These are phyloP conservation scores for Plasmodium ovale DNA, from an alignment of 169 alveolate genomes.

Conservation along the genomic window DNA sequence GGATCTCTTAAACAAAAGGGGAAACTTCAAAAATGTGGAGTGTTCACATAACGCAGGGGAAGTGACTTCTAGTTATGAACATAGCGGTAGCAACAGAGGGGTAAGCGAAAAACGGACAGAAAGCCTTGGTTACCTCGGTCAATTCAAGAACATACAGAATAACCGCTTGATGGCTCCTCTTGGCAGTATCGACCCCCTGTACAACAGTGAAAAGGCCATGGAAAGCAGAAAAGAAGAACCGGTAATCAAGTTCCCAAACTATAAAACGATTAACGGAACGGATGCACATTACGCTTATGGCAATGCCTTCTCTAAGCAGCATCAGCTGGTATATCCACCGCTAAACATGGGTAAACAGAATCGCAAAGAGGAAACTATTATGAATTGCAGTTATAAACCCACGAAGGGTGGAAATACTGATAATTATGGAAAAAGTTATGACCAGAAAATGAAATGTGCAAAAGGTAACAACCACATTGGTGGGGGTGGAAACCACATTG, in stretches of 20 bases:
- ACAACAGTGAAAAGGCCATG: background rate
- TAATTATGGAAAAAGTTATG: background rate
- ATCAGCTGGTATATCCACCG: too few relatives aligned
- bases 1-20: slow-evolving; percentile 23
- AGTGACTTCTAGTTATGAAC: too few relatives aligned
- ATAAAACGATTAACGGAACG: background rate
- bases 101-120: too few relatives aligned
- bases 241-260: background rate
- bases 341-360: slow-evolving; percentile 2
- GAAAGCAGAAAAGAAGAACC: background rate
- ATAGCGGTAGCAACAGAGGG: too few relatives aligned
- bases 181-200: background rate
- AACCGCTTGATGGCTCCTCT: background rate
- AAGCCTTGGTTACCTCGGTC: too few relatives aligned
- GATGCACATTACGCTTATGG: background rate
- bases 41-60: background rate
- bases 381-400: background rate
- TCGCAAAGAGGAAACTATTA: background rate
- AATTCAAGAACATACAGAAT: background rate
- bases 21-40: slow-evolving; percentile 5
- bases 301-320: too few relatives aligned
- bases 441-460: background rate
- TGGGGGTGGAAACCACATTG: too few relatives aligned
- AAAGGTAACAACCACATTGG: background rate
- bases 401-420: background rate